These are phyloP conservation scores for Microthlaspi erraticum DNA, from an alignment of 345 rosid genomes.

Conservation along the genomic window DNA sequence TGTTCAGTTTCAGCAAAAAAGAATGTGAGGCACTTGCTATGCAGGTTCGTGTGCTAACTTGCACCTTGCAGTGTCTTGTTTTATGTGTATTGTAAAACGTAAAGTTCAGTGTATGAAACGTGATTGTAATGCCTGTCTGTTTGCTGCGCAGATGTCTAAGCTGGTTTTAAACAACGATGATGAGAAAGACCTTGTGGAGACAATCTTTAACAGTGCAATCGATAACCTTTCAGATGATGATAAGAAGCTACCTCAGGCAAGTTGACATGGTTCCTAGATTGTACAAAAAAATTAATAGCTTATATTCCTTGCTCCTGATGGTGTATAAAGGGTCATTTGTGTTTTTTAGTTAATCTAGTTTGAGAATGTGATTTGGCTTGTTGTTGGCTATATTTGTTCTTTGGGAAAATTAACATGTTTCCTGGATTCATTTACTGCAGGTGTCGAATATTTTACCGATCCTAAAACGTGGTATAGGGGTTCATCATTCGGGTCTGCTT, in stretches of 20 bases:
- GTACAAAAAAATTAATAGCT: neutral
- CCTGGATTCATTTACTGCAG: constrained; percentile 49
- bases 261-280: constrained; percentile 16
- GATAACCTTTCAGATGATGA: constrained; percentile 98
- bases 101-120: neutral
- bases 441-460: constrained; percentile 94
- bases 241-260: constrained; percentile 99
- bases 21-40: constrained; percentile 97
- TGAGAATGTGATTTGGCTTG: constrained; percentile 3
- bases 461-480: constrained; percentile 96
- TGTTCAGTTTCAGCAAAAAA: constrained; percentile 97
- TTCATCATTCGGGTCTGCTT: constrained; percentile 99
- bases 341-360: constrained; percentile 19
- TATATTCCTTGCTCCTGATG: constrained; percentile 13
- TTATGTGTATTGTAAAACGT: constrained; percentile 3
- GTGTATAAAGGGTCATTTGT: neutral
- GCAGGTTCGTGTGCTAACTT: constrained; percentile 63
- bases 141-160: constrained; percentile 76
- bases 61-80: constrained; percentile 19
- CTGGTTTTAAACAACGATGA: constrained; percentile 91
- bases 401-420: constrained; percentile 26
- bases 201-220: constrained; percentile 93
- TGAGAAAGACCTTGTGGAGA: constrained; percentile 84
- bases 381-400: constrained; percentile 10
- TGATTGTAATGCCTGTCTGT: constrained; percentile 9